phyloP scores from a whole-genome alignment of 352 stramenopile genomes.

The Phytophthora colocasiae region DNA sequence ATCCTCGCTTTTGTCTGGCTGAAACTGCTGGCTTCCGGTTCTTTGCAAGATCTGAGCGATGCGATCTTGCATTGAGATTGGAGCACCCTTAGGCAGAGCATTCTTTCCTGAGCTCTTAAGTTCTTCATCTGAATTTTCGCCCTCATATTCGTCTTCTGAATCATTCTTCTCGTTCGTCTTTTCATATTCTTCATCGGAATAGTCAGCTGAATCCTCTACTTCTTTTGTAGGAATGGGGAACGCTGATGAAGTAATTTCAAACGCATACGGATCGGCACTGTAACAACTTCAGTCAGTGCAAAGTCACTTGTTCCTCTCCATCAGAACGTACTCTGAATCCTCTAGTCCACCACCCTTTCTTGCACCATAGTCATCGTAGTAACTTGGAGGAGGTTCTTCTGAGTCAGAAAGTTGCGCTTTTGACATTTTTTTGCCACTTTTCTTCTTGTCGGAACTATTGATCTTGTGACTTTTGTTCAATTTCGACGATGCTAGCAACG shows the following conservation, averaged over 20 bases:
- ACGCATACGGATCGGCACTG: constrained; percentile 78
- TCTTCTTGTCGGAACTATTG: constrained; percentile 39
- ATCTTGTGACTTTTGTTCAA: constrained; percentile 40
- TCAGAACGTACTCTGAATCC: constrained; percentile 36
- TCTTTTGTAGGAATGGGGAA: constrained; percentile 34
- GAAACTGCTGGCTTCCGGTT: constrained; percentile 63
- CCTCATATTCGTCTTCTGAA: constrained; percentile 15
- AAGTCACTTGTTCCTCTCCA: neutral
- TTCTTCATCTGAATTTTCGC: constrained; percentile 20
- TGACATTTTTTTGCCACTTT: constrained; percentile 29
- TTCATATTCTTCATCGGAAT: constrained; percentile 18
- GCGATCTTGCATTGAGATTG: constrained; percentile 72
- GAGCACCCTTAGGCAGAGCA: constrained; percentile 20
- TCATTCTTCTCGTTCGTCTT: constrained; percentile 43
- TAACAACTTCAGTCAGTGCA: constrained; percentile 11
- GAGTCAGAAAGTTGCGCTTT: constrained; percentile 48
- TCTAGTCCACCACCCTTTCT: constrained; percentile 13
- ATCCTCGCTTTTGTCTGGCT: constrained; percentile 33
- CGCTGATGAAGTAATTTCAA: constrained; percentile 56
- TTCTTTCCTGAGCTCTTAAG: constrained; percentile 44
- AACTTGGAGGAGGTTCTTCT: constrained; percentile 65
- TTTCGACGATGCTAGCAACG: constrained; percentile 58
- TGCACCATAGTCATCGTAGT: constrained; percentile 45
- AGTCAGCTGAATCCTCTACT: constrained; percentile 19
- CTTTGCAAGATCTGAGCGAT: constrained; percentile 81